Evolutionary conservation across 192 early-diverging fungal species (phyloP).

Genomic region (Irineochytrium annulatum): DNA sequence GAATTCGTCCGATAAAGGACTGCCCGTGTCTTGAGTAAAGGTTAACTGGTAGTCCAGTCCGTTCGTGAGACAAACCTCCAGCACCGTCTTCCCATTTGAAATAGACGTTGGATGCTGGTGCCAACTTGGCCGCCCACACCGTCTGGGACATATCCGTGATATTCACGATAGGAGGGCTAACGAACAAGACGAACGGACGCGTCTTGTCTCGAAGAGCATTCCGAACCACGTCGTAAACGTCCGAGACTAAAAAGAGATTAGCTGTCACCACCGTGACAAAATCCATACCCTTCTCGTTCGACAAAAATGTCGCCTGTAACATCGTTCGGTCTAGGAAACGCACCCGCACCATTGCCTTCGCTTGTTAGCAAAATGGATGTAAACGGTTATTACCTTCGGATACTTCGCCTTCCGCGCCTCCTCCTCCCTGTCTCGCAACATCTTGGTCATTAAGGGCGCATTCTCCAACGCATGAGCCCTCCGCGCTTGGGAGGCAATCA

Average conservation of each 20-base stretch:
- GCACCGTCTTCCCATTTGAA: slow-evolving; percentile 40
- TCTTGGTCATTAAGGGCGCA: slow-evolving; percentile 72
- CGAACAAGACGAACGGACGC: slow-evolving; percentile 29
- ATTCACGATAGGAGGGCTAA: slow-evolving; percentile 34
- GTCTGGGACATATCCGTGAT: slow-evolving; percentile 21
- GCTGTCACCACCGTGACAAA: not conserved
- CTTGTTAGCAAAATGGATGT: not conserved
- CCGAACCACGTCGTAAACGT: slow-evolving; percentile 13
- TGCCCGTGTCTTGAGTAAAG: no score
- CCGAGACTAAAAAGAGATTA: not conserved
- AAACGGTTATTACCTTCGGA: slow-evolving; percentile 45
- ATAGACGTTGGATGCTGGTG: slow-evolving; percentile 43
- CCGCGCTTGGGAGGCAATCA: slow-evolving; percentile 43
- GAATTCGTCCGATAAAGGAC: no score
- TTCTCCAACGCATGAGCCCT: slow-evolving; percentile 54
- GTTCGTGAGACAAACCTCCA: no score
- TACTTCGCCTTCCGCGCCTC: slow-evolving; percentile 57
- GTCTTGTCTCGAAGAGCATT: not conserved
- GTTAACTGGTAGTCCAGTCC: no score
- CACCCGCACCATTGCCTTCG: slow-evolving; percentile 63
- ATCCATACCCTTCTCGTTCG: slow-evolving; percentile 53
- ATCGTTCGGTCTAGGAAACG: slow-evolving; percentile 74
- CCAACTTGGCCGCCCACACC: slow-evolving; percentile 42
- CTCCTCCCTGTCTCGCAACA: slow-evolving; percentile 69
- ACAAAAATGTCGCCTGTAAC: slow-evolving; percentile 72